These are phyloP conservation scores for Hanseniaspora valbyensis DNA, from an alignment of 805 yeast genomes.

Conservation along the genomic window DNA sequence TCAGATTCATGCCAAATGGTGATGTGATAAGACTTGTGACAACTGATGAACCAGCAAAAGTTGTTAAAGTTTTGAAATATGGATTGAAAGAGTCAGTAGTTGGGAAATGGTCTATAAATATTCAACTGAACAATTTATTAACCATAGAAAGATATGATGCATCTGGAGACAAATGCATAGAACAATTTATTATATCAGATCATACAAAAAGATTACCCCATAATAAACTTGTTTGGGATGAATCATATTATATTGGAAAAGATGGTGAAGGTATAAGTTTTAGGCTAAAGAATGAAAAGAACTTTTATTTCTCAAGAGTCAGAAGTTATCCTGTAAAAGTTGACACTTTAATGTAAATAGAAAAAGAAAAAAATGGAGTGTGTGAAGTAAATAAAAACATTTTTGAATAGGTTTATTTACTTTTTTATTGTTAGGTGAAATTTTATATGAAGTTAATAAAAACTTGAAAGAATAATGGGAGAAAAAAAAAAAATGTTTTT, in stretches of 20 bases:
- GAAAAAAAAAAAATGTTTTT: background rate
- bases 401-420: too few relatives aligned
- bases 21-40: conserved; percentile 58
- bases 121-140: conserved; percentile 42
- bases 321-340: conserved; percentile 23
- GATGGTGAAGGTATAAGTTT: conserved; percentile 48
- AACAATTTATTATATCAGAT: conserved; percentile 47
- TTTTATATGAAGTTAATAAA: too few relatives aligned
- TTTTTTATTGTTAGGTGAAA: too few relatives aligned
- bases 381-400: too few relatives aligned
- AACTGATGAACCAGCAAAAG: conserved; percentile 55
- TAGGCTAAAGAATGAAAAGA: conserved; percentile 58
- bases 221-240: conserved; percentile 62
- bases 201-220: conserved; percentile 51
- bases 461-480: too few relatives aligned
- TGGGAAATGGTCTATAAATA: conserved; percentile 50
- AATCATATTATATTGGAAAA: conserved; percentile 47
- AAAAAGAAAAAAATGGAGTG: too few relatives aligned
- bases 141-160: conserved; percentile 48
- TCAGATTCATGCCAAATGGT: conserved; percentile 73
- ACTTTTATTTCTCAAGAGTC: conserved; percentile 66
- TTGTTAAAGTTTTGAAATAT: conserved; percentile 46
- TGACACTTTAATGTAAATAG: conserved; percentile 12
- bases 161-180: conserved; percentile 48
- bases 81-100: conserved; percentile 31